Conservation (phyloP, 2,329 filamentous ascomycete species). For the Calycina herbarum region DNA sequence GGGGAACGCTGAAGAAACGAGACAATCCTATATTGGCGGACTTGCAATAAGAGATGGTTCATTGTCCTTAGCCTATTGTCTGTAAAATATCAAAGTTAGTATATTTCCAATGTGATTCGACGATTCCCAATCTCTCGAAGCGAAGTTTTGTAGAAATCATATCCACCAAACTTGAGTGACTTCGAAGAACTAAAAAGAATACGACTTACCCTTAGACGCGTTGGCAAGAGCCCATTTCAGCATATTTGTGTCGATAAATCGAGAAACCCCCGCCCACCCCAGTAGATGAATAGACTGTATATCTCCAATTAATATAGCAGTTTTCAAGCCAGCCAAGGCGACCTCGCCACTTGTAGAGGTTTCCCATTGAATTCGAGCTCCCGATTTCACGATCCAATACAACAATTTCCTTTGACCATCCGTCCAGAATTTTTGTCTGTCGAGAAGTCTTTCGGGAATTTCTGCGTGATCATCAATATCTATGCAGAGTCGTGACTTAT, state of each 20-base stretch:
- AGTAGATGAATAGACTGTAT: slow-evolving; percentile 27
- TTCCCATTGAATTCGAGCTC: slow-evolving; percentile 31
- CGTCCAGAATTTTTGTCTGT: slow-evolving; percentile 33
- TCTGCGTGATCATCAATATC: slow-evolving; percentile 25
- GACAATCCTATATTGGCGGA: background rate
- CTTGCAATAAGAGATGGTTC: slow-evolving; percentile 5
- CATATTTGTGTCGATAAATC: slow-evolving; percentile 16
- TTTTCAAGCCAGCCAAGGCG: slow-evolving; percentile 29
- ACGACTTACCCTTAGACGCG: slow-evolving; percentile 13
- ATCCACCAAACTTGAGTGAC: background rate
- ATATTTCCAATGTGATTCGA: background rate
- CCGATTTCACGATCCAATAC: slow-evolving; percentile 34
- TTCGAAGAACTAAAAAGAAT: background rate
- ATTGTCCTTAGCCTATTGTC: slow-evolving; percentile 14
- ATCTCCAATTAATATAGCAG: slow-evolving; percentile 27
- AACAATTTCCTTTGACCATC: slow-evolving; percentile 30
- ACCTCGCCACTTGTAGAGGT: slow-evolving; percentile 36
- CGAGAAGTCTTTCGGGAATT: slow-evolving; percentile 35
- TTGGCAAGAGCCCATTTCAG: slow-evolving; percentile 26
- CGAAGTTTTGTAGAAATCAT: background rate
- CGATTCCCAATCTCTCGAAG: background rate
- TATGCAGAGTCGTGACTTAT: background rate
- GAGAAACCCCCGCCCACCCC: slow-evolving; percentile 22
- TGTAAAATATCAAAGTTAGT: background rate
- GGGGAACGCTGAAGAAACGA: too few species aligned